Conservation (phyloP, 345 rosid genomes). For the Isatis tinctoria region DNA sequence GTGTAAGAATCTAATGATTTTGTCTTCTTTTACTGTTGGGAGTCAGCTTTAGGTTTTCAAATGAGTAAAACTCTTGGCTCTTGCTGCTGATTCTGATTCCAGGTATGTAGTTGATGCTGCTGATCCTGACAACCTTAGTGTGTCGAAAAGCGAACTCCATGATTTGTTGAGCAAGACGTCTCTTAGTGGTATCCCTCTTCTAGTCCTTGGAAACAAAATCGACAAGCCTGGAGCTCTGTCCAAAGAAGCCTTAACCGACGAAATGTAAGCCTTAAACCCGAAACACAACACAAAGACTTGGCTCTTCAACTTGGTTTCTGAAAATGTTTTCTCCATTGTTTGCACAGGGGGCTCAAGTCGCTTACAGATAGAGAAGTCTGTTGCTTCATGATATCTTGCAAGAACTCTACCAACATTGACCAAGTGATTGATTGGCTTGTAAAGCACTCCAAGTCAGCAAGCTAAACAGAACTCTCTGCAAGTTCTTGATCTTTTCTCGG, state of each 20-base stretch:
- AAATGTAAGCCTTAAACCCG: conserved; percentile 50
- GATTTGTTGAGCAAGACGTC: conserved; percentile 79
- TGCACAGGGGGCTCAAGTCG: conserved; percentile 60
- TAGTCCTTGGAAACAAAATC: conserved; percentile 86
- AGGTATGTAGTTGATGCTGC: conserved; percentile 94
- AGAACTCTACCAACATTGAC: conserved; percentile 84
- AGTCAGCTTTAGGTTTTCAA: not conserved
- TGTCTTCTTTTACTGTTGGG: not conserved
- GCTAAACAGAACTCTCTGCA: conserved; percentile 25
- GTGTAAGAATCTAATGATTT: conserved; percentile 45
- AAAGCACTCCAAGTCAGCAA: conserved; percentile 78
- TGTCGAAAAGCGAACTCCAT: conserved; percentile 84
- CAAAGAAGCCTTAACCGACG: conserved; percentile 72
- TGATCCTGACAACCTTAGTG: conserved; percentile 73
- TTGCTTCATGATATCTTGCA: conserved; percentile 94
- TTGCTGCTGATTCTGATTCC: conserved; percentile 7
- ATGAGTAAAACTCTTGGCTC: not conserved
- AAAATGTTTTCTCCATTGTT: not conserved
- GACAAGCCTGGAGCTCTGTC: conserved; percentile 88
- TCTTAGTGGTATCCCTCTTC: conserved; percentile 72
- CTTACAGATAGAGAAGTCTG: conserved; percentile 87
- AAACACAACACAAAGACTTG: not conserved
- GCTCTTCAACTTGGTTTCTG: not conserved
- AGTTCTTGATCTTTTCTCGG: conserved; percentile 17
- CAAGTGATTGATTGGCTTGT: conserved; percentile 90